Evolutionary conservation across 75 land plant genomes (phyloP), one percentile per base, ranked within the genome.

Genomic region (Pseudotsuga menziesii): DNA sequence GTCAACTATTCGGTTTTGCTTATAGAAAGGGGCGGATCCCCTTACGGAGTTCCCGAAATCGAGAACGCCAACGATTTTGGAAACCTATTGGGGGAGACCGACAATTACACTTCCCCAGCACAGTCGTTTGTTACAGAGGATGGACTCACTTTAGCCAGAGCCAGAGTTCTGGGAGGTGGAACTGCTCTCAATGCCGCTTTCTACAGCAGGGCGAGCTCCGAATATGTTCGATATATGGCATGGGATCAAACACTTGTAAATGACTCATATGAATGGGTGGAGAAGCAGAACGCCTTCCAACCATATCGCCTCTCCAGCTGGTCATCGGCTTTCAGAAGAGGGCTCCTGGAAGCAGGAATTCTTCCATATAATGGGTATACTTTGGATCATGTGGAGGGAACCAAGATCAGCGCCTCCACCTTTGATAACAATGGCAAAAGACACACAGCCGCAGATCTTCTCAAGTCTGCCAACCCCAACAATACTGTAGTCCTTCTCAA

Each of bases 101-200:
- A 44, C 58, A 32, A 66, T 57, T 61, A 61, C 26, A 61, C 63
- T n/a, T 27, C 59, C 25, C 61, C 57, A 29, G 62, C 85, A 20
- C 85, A 83, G 58, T 14, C 60, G 19, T 80, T 83, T 25, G 22
- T n/a, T 17, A 17, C 63, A 1, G 63, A 61, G 63, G 63, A 61
- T 17, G 97, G 93, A 6, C 92, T 94, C 23, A 80, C 80, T 15
- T 88, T 83, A 73, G 71, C 88, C 3, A 86, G 97, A 6, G 93
- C 94, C 0, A 83, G 97, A 2, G 97, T 94, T n/a, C 83, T 94
- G 8, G 97, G 97, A 32, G 97, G 97, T 1, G 91, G 97, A 7
- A 86, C 80, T 57, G 86, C 89, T 82, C 66, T 94, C 61, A 91
- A 94, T 58, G 94, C 94, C 3, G 97, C 92, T 12, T 94, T 94